These are phyloP conservation scores for Lachnellula arida DNA, from an alignment of 2,329 filamentous ascomycete genomes.

Conservation along the genomic window DNA sequence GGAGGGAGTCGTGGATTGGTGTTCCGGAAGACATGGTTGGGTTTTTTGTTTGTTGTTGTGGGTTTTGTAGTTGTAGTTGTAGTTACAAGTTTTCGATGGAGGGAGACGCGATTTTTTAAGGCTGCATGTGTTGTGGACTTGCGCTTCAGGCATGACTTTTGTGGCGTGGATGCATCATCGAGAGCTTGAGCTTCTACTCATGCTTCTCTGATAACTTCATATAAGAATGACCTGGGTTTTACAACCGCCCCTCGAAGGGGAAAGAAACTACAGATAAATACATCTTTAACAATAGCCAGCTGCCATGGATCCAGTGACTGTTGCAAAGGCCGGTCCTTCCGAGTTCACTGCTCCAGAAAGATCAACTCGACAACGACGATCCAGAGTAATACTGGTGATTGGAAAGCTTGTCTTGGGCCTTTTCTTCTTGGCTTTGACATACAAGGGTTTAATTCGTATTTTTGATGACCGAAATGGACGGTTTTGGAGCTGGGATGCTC, in stretches of 20 bases:
- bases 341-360: background rate
- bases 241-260: conserved; percentile 8
- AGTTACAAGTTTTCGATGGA: background rate
- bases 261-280: background rate
- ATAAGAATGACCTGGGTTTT: conserved; percentile 8
- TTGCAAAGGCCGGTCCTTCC: conserved; percentile 24
- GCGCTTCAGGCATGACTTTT: conserved; percentile 17
- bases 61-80: background rate
- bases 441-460: background rate
- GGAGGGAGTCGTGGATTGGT: conserved; percentile 28
- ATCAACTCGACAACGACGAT: background rate
- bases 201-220: background rate
- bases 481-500: conserved; percentile 5
- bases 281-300: background rate
- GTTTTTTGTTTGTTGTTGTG: background rate
- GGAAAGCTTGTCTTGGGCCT: background rate
- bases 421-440: conserved; percentile 10
- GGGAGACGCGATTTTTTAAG: background rate
- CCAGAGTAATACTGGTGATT: background rate
- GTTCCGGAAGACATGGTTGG: conserved; percentile 27
- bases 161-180: background rate
- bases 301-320: conserved; percentile 9
- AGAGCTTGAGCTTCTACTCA: background rate
- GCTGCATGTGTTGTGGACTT: conserved; percentile 11
- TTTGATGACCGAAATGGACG: background rate